Evolutionary conservation across 2,329 filamentous ascomycete species (phyloP).

Genomic region (Cladorrhinum sp.): DNA sequence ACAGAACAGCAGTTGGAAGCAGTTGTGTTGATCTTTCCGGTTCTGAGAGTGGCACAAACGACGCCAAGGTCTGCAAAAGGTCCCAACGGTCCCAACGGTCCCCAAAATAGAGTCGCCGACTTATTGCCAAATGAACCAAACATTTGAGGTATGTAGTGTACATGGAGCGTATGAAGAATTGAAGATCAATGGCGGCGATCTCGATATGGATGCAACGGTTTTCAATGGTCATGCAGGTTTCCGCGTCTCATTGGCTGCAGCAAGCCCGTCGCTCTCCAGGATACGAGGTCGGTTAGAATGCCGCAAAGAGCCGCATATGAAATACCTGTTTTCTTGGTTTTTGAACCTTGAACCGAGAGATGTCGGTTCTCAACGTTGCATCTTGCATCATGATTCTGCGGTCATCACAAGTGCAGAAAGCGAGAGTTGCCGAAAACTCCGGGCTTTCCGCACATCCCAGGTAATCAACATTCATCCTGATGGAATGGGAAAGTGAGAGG

Average conservation of each 20-base stretch:
- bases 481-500: not conserved
- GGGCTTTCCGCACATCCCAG: not conserved
- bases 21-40: not conserved
- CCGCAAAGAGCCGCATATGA: not conserved
- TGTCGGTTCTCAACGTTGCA: not conserved
- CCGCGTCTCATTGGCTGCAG: not conserved
- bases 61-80: not conserved
- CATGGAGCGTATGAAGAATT: no score
- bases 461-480: not conserved
- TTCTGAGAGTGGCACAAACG: constrained; percentile 2
- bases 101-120: not conserved
- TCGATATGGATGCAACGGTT: not conserved
- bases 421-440: not conserved
- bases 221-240: not conserved
- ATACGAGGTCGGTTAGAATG: not conserved
- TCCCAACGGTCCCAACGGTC: not conserved
- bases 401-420: not conserved
- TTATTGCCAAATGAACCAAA: not conserved
- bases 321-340: not conserved
- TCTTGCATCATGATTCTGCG: not conserved
- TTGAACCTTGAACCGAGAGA: not conserved
- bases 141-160: no score
- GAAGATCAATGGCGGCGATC: not conserved
- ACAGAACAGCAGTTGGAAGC: not conserved
- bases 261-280: not conserved